Conservation (phyloP, 2,329 filamentous ascomycete species). For the Arthrobotrys conoides region DNA sequence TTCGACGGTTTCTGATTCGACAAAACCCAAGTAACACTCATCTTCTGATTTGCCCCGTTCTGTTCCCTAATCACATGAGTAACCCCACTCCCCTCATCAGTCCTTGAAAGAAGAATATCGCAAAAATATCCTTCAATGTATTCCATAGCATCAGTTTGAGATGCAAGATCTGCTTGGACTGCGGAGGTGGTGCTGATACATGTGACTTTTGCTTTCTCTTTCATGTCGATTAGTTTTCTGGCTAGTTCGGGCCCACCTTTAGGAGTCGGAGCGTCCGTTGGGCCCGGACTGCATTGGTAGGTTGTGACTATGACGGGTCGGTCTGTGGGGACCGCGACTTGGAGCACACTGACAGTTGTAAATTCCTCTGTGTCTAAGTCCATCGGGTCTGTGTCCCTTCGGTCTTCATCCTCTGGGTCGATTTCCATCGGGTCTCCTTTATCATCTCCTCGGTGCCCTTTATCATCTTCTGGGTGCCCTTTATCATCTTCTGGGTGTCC, state of each 20-base stretch:
- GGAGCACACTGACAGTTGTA: not conserved
- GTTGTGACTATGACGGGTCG: not conserved
- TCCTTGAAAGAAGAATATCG: not conserved
- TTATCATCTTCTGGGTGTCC: no score
- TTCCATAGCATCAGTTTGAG: not conserved
- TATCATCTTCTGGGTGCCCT: no score
- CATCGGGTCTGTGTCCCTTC: not conserved
- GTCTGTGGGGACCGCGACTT: not conserved
- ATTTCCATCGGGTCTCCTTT: not conserved
- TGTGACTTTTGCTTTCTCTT: not conserved
- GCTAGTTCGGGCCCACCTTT: not conserved
- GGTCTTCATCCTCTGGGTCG: no score
- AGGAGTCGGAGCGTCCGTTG: not conserved
- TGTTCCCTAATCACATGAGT: not conserved
- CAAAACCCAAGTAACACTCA: conserved; percentile 13
- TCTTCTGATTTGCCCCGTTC: not conserved
- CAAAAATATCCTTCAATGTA: not conserved
- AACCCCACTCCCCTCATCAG: not conserved
- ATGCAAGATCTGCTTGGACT: not conserved
- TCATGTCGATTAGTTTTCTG: not conserved
- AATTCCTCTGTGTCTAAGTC: not conserved
- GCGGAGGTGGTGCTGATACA: not conserved
- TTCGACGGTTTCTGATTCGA: not conserved
- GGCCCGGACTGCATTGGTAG: not conserved
- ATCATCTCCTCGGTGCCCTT: no score